Base-by-base conservation (phyloP, 75 land plant genomes). In the Pseudotsuga menziesii region DNA sequence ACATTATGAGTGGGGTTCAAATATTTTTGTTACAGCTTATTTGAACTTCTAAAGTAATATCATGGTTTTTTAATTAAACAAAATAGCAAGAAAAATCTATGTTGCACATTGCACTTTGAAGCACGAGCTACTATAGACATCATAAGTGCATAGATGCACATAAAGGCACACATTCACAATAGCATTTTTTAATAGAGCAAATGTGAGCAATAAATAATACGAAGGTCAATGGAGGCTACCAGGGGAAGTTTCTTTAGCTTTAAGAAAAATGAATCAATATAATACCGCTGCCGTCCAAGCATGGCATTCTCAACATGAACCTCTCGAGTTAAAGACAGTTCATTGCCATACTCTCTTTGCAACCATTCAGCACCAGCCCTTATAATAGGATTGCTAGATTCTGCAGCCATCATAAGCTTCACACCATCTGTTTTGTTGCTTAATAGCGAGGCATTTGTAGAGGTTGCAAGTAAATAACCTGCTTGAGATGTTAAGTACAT, bases 401-500 rank as follows among this genome's bases (percentile, higher is more conserved):
- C 85, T 12, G 44, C 75, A 35, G 94, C 92, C 88, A 84, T 71
- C 60, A 84, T 75, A 57, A 92, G 88, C 71, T 75, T 73, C 9
- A 83, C 84, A 48, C 85, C 84, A 19, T 23, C 76, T 58, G 78
- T 48, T 48, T 80, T 35, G 77, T 85, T 85, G 48, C 60, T 83
- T 44, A 90, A 57, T 13, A 89, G 57, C 4, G 94, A 83, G 59
- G 89, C 78, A 77, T 81, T 77, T 44, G 91, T 88, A 55, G 94
- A 92, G 29, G 94, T 88, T 27, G 92, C 94, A 57, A 92, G 84
- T 48, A 92, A 63, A 59, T 84, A 88, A 29, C 94, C 94, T 57
- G 83, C 90, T 56, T 84, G 85, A 72, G 91, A 85, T 13, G 94
- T 89, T 74, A 92, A 76, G 73, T 88, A 92, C 56, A 92, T 84